These are phyloP conservation scores for Rhizopus sp. DNA, from an alignment of 371 early-diverging fungal genomes.

Conservation along the genomic window DNA sequence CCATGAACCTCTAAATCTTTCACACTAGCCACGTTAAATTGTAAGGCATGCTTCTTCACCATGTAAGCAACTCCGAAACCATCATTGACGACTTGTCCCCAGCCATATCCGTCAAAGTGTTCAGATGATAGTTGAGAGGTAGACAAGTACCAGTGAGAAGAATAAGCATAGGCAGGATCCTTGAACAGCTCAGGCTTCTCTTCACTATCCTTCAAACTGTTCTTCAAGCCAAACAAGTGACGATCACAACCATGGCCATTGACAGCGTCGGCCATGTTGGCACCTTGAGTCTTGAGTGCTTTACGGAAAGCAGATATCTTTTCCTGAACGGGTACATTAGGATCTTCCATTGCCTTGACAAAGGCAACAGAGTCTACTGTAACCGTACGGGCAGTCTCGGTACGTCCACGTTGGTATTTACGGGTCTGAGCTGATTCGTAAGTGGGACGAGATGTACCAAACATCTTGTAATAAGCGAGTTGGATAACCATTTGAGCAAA, in stretches of 20 bases:
- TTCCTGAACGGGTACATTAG: conserved; percentile 43
- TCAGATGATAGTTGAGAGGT: conserved; percentile 93
- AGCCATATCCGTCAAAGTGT: conserved; percentile 91
- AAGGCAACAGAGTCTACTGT: conserved; percentile 78
- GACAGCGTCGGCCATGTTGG: conserved; percentile 81
- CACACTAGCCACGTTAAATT: conserved; percentile 84
- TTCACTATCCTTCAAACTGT: conserved; percentile 68
- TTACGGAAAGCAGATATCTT: conserved; percentile 71
- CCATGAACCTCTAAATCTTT: conserved; percentile 54
- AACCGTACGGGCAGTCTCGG: conserved; percentile 93
- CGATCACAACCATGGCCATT: conserved; percentile 91
- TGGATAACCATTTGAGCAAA: conserved; percentile 96
- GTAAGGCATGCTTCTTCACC: conserved; percentile 81
- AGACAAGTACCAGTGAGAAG: conserved; percentile 91
- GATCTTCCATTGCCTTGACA: conserved; percentile 86
- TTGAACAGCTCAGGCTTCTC: conserved; percentile 80
- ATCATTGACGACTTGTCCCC: conserved; percentile 96
- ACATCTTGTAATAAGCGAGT: conserved; percentile 91
- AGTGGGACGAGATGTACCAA: conserved; percentile 77
- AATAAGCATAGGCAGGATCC: conserved; percentile 80
- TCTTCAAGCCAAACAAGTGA: conserved; percentile 77
- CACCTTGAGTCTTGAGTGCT: conserved; percentile 78
- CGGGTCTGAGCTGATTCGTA: conserved; percentile 94
- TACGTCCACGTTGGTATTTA: conserved; percentile 90
- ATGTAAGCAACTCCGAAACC: conserved; percentile 96